These are phyloP conservation scores for Chaetomium fimeti DNA, from an alignment of 495 filamentous ascomycete species.

Conservation along the genomic window DNA sequence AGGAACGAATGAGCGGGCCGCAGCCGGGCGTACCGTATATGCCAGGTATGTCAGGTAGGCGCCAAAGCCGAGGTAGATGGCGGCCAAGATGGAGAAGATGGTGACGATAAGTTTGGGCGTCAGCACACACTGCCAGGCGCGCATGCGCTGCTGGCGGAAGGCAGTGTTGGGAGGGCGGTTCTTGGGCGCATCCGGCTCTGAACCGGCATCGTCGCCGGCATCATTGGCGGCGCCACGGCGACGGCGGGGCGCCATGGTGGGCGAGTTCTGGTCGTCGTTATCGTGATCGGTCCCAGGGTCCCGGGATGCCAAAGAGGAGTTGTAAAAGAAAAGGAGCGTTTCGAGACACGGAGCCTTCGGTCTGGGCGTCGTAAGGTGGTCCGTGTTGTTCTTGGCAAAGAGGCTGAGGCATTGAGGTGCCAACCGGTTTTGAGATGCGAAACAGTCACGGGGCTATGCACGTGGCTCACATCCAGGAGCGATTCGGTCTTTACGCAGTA, in stretches of 20 bases:
- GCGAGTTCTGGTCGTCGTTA: slow-evolving; percentile 13
- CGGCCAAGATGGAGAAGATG: slow-evolving; percentile 39
- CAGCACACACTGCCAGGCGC: slow-evolving; percentile 42
- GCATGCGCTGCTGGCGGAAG: slow-evolving; percentile 42
- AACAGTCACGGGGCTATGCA: slow-evolving; percentile 18
- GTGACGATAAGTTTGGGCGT: slow-evolving; percentile 41
- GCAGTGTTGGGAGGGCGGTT: slow-evolving; percentile 41
- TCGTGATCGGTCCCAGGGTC: slow-evolving; percentile 16
- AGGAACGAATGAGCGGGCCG: background rate
- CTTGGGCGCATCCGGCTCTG: slow-evolving; percentile 33
- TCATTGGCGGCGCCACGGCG: slow-evolving; percentile 33
- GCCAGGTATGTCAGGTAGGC: slow-evolving; percentile 38
- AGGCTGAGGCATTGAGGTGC: slow-evolving; percentile 29
- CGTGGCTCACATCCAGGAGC: slow-evolving; percentile 3
- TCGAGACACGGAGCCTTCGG: slow-evolving; percentile 36
- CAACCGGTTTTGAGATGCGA: slow-evolving; percentile 7
- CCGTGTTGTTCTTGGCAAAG: slow-evolving; percentile 35
- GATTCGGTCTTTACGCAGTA: too few relatives aligned
- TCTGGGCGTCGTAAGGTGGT: slow-evolving; percentile 24
- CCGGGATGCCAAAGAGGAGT: slow-evolving; percentile 12
- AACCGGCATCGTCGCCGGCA: slow-evolving; percentile 27
- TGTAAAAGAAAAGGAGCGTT: slow-evolving; percentile 26
- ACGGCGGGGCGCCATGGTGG: slow-evolving; percentile 38
- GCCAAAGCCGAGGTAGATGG: slow-evolving; percentile 39
- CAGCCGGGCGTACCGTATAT: slow-evolving; percentile 29